These are phyloP conservation scores for Ananas comosus DNA, from an alignment of 176 grass and related monocot genomes.

Conservation along the genomic window DNA sequence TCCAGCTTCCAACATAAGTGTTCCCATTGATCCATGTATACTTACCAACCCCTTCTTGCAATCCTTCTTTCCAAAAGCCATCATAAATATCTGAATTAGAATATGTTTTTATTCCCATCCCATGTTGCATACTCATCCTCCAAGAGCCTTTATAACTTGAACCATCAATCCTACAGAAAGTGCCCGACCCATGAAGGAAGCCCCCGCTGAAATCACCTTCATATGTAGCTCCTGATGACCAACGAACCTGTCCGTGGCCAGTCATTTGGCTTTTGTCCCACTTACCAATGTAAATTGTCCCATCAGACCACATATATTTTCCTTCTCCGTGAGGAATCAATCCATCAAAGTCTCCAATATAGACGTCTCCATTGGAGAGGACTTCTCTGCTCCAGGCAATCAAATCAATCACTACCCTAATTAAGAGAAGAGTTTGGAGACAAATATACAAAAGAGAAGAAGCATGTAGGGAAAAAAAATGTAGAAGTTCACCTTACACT, in stretches of 20 bases:
- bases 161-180: conserved; percentile 53
- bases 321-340: conserved; percentile 75
- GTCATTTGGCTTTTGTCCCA: conserved; percentile 89
- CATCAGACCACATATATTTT: conserved; percentile 83
- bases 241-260: conserved; percentile 52
- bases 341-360: conserved; percentile 59
- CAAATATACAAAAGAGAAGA: background rate
- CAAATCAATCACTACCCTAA: background rate
- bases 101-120: conserved; percentile 77
- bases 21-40: conserved; percentile 70
- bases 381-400: conserved; percentile 25
- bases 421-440: background rate
- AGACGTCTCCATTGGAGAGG: conserved; percentile 80
- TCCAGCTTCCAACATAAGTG: conserved; percentile 78
- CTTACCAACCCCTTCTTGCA: conserved; percentile 74
- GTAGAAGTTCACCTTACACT: background rate
- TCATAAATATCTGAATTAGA: conserved; percentile 67
- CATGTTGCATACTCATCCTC: conserved; percentile 85
- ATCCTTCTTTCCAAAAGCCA: conserved; percentile 83
- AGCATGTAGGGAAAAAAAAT: background rate
- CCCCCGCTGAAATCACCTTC: conserved; percentile 81
- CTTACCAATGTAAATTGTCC: conserved; percentile 56
- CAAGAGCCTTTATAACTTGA: conserved; percentile 68
- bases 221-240: conserved; percentile 71
- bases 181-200: conserved; percentile 81